phyloP scores from a whole-genome alignment of 148 eudicot species.

The Chenopodium suecicum region DNA sequence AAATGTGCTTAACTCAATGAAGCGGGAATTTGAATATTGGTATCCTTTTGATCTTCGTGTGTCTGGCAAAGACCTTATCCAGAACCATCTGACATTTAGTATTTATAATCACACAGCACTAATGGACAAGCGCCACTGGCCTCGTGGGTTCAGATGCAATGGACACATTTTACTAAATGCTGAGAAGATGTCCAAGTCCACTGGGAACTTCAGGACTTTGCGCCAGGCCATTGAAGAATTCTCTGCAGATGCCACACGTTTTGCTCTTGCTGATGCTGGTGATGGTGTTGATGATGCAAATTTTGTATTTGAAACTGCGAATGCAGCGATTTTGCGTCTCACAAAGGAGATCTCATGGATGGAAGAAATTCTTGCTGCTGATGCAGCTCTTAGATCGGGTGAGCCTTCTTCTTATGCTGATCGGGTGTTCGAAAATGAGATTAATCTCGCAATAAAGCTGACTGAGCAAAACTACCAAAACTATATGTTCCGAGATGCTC shows the following conservation, averaged over 20 bases:
- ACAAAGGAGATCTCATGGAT: constrained; percentile 87
- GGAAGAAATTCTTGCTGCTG: constrained; percentile 71
- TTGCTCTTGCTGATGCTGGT: constrained; percentile 92
- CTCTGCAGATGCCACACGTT: constrained; percentile 83
- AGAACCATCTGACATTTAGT: constrained; percentile 89
- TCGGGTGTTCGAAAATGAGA: constrained; percentile 83
- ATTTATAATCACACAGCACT: constrained; percentile 85
- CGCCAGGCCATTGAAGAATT: constrained; percentile 77
- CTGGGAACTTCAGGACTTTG: constrained; percentile 81
- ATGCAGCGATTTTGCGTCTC: constrained; percentile 84
- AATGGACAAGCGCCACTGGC: constrained; percentile 78
- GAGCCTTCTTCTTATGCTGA: constrained; percentile 69
- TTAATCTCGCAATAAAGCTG: constrained; percentile 58
- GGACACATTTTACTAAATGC: constrained; percentile 87
- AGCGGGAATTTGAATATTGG: constrained; percentile 91
- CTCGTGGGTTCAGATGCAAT: constrained; percentile 85
- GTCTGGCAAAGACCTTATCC: constrained; percentile 91
- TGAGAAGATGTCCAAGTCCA: constrained; percentile 97
- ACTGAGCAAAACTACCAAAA: constrained; percentile 68
- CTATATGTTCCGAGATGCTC: constrained; percentile 74
- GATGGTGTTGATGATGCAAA: constrained; percentile 98
- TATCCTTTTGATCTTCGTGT: constrained; percentile 95
- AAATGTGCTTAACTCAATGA: constrained; percentile 62
- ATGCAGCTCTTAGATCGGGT: constrained; percentile 53
- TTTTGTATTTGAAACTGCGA: constrained; percentile 89